Evolutionary conservation across 2,329 filamentous ascomycete genomes (phyloP), one percentile per base, ranked within the genome.

Genomic region (Arthrobotrys musiformis): DNA sequence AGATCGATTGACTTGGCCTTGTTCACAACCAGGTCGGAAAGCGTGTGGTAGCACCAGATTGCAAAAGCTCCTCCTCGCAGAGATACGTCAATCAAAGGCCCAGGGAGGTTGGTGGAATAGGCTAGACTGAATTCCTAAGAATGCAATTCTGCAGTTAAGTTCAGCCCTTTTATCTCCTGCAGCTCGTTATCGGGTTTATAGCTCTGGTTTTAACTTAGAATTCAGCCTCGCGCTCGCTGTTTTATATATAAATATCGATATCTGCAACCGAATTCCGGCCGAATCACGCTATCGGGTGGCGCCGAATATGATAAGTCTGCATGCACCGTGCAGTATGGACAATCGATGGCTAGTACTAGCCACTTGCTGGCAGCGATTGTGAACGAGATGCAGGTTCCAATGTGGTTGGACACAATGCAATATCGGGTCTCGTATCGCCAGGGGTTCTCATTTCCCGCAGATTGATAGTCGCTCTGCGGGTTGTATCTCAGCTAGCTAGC

Each of bases 391-490:
- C 30, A 37, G 33, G 52, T 40, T 22, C 30, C 22, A 40, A 37
- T 40, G 30, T 58, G 52, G 52, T 58, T 58, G 30, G 24, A 37
- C 5, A 3, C 28, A 22, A 35, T 35, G n/a, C n/a, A 5, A 35
- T 11, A 35, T 35, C 5, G 30, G 5, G 30, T 35, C 22, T 48
- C 19, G 19, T 24, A 58, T 58, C 17, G 19, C 33, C 30, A 37
- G 52, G 52, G 52, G 30, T 24, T 11, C 7, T 58, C 52, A 58
- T 58, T 58, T 58, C 52, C 52, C 52, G 52, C 52, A 58, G 52
- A 40, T 58, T 40, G 52, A 40, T n/a, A 26, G 26, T 58, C 52
- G 52, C 17, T 24, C 37, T 37, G 50, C 50, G 19, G n/a, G n/a
- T n/a, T 54, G 52, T n/a, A 56, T 42, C n/a, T 7, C 22, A 48